Base-by-base conservation (phyloP, 73 alveolate genomes). In the Paramecium biaurelia region DNA sequence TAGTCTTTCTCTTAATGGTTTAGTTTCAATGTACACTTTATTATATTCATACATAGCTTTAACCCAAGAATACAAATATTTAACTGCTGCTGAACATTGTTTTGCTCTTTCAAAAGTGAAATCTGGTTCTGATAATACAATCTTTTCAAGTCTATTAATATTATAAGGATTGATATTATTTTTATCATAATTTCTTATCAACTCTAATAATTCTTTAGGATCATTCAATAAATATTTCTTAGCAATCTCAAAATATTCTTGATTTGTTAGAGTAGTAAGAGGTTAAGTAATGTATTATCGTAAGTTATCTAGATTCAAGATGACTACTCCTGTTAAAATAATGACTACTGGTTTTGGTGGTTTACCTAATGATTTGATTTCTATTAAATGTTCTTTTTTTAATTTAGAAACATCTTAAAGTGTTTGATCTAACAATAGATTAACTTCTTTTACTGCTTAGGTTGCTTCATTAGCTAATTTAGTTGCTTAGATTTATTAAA, bases 11-110 rank as follows among this genome's bases (percentile, higher is more conserved):
- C 94, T 76, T 7, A 89, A 42, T 23, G 94, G 94, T 49, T 89
- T 68, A 68, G 94, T 89, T 38, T 89, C 94, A 26, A 89, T 30
- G 34, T 70, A 89, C 9, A 89, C 94, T 72, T 49, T 89, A 43
- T 89, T 89, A 28, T 89, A 89, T 32, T 89, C 94, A 70, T 89
- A 89, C 94, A 89, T 89, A 28, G 94, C 94, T 23, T 89, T 89
- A 6, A 89, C 92, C 94, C 94, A 89, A 15, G 70, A 70, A 38
- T 70, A 89, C 45, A 89, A 70, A 82, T 43, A 70, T 45, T 89
- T 37, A 9, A 89, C 94, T 23, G 94, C 94, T 12, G 67, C 67
- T 12, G 94, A 89, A 32, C 94, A 89, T 70, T 76, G 30, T 32
- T 70, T 38, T 7, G 94, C 94, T 89, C 94, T 89, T 28, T 72